A percentile compares a stretch with the other conserved stretches of the same genome.
Conservation (phyloP, 1,284 basidiomycete species). For the Rhodofomes roseus region DNA sequence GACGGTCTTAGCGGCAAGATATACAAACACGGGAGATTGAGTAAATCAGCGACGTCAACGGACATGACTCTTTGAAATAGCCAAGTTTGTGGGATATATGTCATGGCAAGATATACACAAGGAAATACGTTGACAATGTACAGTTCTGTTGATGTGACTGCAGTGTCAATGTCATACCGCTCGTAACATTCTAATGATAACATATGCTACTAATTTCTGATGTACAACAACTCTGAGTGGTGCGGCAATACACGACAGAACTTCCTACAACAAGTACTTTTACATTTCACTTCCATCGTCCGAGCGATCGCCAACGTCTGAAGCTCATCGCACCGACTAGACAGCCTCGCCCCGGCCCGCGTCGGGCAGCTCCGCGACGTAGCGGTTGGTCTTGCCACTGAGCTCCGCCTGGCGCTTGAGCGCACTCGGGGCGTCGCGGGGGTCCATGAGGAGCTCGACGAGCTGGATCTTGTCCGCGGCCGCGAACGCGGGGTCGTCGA, state of each 20-base stretch:
- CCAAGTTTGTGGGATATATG: no score
- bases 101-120: no score
- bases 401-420: slow-evolving; percentile 52
- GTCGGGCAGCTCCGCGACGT: slow-evolving; percentile 16
- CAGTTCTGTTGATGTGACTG: no score
- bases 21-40: no score
- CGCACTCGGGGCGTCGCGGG: slow-evolving; percentile 67
- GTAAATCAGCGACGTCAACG: no score
- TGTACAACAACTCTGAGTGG: slow-evolving; percentile 1
- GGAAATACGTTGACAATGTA: no score
- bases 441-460: slow-evolving; percentile 77
- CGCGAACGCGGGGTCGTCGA: slow-evolving; percentile 57
- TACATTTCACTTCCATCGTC: background rate
- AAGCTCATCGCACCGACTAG: background rate
- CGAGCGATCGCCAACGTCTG: background rate
- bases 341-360: slow-evolving; percentile 4
- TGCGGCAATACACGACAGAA: background rate
- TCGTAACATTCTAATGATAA: background rate
- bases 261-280: background rate
- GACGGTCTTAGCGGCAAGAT: no score
- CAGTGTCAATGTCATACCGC: no score
- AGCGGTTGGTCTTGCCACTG: slow-evolving; percentile 46
- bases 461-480: slow-evolving; percentile 66
- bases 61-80: no score
- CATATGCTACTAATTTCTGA: background rate